These are phyloP conservation scores for Cryphonectria carpinicola DNA, from an alignment of 2,329 filamentous ascomycete genomes.

Conservation along the genomic window DNA sequence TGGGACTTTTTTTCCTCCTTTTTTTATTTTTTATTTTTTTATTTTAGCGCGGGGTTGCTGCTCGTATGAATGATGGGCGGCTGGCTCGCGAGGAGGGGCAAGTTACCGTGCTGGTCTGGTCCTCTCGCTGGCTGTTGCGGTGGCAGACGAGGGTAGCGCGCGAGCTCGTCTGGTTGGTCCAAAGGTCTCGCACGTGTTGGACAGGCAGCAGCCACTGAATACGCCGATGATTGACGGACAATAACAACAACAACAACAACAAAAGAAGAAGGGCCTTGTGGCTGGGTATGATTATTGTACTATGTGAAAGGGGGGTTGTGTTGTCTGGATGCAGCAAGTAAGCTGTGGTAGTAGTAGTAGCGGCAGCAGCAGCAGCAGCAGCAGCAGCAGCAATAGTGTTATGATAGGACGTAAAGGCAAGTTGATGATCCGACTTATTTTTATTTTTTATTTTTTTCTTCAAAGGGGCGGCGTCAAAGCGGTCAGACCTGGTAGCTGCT, in stretches of 20 bases:
- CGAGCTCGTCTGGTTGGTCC: conserved; percentile 21
- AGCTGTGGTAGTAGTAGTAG: not conserved
- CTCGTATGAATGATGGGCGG: conserved; percentile 8
- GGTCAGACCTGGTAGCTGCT: not conserved
- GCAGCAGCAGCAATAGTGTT: not conserved
- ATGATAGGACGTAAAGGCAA: not conserved
- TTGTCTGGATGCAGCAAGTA: not conserved
- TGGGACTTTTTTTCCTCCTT: conserved; percentile 2
- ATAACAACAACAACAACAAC: not conserved
- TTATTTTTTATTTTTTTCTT: not conserved
- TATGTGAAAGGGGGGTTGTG: not conserved
- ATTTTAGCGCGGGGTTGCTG: conserved; percentile 28
- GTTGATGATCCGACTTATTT: not conserved
- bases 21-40: too few relatives aligned
- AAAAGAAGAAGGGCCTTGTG: not conserved
- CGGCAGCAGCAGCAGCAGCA: not conserved
- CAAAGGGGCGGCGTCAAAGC: conserved; percentile 20
- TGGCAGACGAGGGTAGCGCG: conserved; percentile 14
- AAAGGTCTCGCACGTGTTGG: not conserved
- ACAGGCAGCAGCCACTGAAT: not conserved
- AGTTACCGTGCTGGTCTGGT: conserved; percentile 2
- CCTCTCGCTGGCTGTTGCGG: conserved; percentile 15
- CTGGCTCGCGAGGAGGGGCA: conserved; percentile 10
- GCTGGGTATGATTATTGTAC: not conserved
- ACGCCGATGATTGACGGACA: not conserved